Conservation (phyloP, 2,329 filamentous ascomycete genomes). For the Rutstroemia sp. region DNA sequence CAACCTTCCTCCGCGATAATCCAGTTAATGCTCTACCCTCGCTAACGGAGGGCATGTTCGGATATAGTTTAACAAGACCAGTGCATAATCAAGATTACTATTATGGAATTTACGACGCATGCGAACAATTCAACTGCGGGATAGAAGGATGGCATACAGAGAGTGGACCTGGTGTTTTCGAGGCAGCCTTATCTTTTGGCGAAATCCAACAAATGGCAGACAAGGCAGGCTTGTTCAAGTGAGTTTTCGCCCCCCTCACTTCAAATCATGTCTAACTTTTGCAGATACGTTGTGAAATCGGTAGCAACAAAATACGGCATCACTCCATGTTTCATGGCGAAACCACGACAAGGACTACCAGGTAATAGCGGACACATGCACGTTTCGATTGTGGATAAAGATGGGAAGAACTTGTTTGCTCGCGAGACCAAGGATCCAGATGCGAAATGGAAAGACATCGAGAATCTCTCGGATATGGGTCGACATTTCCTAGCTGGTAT, state of each 20-base stretch:
- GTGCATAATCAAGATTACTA: slow-evolving; percentile 90
- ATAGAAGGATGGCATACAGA: slow-evolving; percentile 97
- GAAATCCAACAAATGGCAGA: slow-evolving; percentile 89
- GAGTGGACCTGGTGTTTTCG: slow-evolving; percentile 87
- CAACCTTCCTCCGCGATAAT: slow-evolving; percentile 66
- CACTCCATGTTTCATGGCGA: slow-evolving; percentile 98
- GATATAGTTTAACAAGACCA: slow-evolving; percentile 81
- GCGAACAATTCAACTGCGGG: slow-evolving; percentile 67
- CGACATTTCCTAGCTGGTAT: slow-evolving; percentile 90
- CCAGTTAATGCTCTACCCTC: slow-evolving; percentile 66
- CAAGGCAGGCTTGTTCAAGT: slow-evolving; percentile 86
- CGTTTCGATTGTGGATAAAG: slow-evolving; percentile 72
- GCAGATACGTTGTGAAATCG: slow-evolving; percentile 76
- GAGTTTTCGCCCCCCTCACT: slow-evolving; percentile 18
- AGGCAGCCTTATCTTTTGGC: slow-evolving; percentile 87
- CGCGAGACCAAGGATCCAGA: slow-evolving; percentile 65
- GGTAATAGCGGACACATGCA: slow-evolving; percentile 97
- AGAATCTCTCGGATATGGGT: slow-evolving; percentile 76
- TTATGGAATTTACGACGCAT: slow-evolving; percentile 78
- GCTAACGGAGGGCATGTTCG: slow-evolving; percentile 91
- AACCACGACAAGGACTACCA: slow-evolving; percentile 81
- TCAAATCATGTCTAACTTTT: slow-evolving; percentile 1
- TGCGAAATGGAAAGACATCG: slow-evolving; percentile 67
- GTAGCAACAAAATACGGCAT: slow-evolving; percentile 82
- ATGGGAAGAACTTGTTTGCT: slow-evolving; percentile 78